A percentile compares a stretch with the other conserved stretches of the same genome.
phyloP scores from a whole-genome alignment of 202 grass and related monocot genomes.

The Setaria viridis region DNA sequence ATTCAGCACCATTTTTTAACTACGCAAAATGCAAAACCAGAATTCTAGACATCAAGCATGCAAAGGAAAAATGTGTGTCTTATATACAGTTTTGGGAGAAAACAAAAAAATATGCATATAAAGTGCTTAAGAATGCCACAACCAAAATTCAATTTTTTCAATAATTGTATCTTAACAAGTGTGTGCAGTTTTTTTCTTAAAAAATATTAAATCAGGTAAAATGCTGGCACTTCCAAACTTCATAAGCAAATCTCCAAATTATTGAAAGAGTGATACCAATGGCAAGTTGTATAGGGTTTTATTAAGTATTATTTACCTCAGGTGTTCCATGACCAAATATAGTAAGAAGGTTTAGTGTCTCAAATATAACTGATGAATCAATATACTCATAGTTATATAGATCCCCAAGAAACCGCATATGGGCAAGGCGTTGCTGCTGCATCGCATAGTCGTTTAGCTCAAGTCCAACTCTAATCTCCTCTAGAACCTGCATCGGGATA shows the following conservation, averaged over 20 bases:
- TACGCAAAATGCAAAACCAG: constrained; percentile 30
- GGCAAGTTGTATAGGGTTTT: too few species aligned
- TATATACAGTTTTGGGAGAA: background rate
- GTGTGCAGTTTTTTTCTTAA: background rate
- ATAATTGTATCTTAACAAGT: constrained; percentile 16
- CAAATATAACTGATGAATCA: constrained; percentile 79
- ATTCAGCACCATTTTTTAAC: background rate
- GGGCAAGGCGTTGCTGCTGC: constrained; percentile 56
- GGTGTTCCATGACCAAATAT: constrained; percentile 66
- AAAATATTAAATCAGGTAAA: background rate
- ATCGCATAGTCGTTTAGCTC: constrained; percentile 70
- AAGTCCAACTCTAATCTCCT: constrained; percentile 78
- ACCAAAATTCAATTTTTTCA: background rate
- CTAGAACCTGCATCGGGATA: constrained; percentile 62
- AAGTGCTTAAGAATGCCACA: background rate
- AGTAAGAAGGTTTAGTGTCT: constrained; percentile 73
- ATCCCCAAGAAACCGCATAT: constrained; percentile 82
- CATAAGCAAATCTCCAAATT: constrained; percentile 2
- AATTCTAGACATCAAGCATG: constrained; percentile 21
- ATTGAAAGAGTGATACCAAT: too few species aligned
- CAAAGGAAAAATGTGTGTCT: background rate
- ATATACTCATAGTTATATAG: constrained; percentile 74
- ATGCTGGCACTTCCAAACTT: background rate
- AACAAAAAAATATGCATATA: constrained; percentile 6
- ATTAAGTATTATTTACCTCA: constrained; percentile 56